Conservation (phyloP, 441 rosid genomes). For the Pelargonium fulgidum region DNA sequence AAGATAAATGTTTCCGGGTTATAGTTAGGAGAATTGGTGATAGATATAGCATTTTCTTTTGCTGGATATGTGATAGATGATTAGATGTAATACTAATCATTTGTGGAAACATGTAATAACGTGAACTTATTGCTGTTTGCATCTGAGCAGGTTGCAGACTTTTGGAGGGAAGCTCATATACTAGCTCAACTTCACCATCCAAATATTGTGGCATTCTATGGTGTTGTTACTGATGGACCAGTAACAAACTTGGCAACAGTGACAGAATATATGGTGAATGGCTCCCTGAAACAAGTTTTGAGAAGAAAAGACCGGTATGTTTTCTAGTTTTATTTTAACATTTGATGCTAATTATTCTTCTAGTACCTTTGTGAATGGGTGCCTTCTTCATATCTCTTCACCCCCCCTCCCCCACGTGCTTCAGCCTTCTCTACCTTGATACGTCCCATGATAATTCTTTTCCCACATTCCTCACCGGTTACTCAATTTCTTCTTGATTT, state of each 20-base stretch:
- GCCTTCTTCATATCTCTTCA: neutral
- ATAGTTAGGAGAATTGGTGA: neutral
- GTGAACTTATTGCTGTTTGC: neutral
- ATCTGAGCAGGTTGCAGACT: constrained; percentile 30
- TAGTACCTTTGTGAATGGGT: neutral
- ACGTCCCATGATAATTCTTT: neutral
- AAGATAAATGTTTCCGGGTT: neutral
- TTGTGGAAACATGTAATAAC: neutral
- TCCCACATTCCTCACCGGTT: neutral
- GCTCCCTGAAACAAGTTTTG: constrained; percentile 39
- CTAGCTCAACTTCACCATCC: constrained; percentile 43
- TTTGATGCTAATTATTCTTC: neutral
- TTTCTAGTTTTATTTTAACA: neutral
- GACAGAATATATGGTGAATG: constrained; percentile 46
- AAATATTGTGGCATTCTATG: constrained; percentile 41
- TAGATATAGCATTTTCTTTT: too few relatives aligned
- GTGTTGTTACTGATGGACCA: constrained; percentile 40
- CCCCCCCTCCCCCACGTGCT: neutral
- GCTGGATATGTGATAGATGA: too few relatives aligned
- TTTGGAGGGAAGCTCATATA: constrained; percentile 42
- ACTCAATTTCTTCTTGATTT: constrained; percentile 4
- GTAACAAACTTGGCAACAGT: constrained; percentile 31
- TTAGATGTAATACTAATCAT: too few relatives aligned
- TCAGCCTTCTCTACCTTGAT: neutral
- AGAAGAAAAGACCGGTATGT: constrained; percentile 31